A percentile compares a stretch with the other conserved stretches of the same genome.
Conservation (phyloP, 1,284 basidiomycete genomes). For the Fomitopsis betulina region DNA sequence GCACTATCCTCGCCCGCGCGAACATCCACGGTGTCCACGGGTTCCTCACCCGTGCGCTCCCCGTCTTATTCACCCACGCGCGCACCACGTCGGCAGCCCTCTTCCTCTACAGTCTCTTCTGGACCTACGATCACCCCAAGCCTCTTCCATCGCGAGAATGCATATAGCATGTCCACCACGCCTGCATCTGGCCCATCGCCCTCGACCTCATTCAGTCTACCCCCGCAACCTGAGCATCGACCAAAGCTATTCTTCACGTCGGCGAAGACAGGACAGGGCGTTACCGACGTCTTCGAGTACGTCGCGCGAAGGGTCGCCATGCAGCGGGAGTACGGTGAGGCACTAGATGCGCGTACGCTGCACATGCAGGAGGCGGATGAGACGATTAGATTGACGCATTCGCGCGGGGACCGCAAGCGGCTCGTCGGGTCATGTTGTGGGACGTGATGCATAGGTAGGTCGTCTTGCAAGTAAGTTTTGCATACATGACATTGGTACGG, state of each 20-base stretch:
- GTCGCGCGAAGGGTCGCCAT: slow-evolving; percentile 53
- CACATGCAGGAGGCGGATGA: slow-evolving; percentile 21
- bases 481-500: not conserved
- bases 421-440: slow-evolving; percentile 17
- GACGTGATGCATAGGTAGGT: slow-evolving; percentile 4
- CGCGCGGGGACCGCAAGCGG: slow-evolving; percentile 4
- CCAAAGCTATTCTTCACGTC: slow-evolving; percentile 68
- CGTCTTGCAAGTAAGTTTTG: not conserved
- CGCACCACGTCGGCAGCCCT: slow-evolving; percentile 34
- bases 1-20: slow-evolving; percentile 57
- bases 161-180: slow-evolving; percentile 16
- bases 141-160: slow-evolving; percentile 41
- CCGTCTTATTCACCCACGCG: slow-evolving; percentile 18
- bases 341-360: slow-evolving; percentile 28
- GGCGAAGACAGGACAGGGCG: slow-evolving; percentile 70
- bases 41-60: slow-evolving; percentile 15
- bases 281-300: slow-evolving; percentile 65
- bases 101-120: slow-evolving; percentile 44
- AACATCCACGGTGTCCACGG: slow-evolving; percentile 24
- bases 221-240: slow-evolving; percentile 39
- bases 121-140: slow-evolving; percentile 60
- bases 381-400: slow-evolving; percentile 7
- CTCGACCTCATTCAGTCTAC: slow-evolving; percentile 19
- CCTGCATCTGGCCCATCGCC: slow-evolving; percentile 20
- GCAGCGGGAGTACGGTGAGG: slow-evolving; percentile 62